Base-by-base conservation (phyloP, 2,329 filamentous ascomycete genomes). In the Mycosphaerella sp. region DNA sequence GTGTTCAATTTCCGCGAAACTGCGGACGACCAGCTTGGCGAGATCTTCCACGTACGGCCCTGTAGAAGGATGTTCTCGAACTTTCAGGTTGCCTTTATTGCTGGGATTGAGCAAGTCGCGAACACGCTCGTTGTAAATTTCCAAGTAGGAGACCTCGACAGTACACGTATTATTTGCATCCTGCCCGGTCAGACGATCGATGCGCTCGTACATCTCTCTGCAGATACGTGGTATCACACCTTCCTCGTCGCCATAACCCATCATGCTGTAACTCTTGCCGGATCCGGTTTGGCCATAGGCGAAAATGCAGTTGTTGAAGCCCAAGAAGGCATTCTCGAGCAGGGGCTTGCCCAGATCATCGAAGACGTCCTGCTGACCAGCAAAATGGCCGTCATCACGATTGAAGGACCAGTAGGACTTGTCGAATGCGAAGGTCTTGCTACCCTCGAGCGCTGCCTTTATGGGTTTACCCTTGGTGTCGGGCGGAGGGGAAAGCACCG, bases 231-330 rank as follows among this genome's bases (percentile, higher is more conserved):
- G 93, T 59, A 97, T 97, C 60, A 98, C 93, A 71, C 93, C 93
- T 54, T 90, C 82, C 68, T 98, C 92, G 66, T 92, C 86, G 51
- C 93, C 93, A 73, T 97, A 98, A 46, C 93, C 93, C 93, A 98
- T 98, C 92, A 98, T 98, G 32, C 91, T 96, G 73, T 98, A 98
- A 12, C 90, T 96, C 75, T 98, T 98, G 73, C 93, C 93, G 1
- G 93, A 97, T 63, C 93, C 93, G 1, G 93, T 98, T 76, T 98
- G 93, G 14, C 93, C 93, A 69, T 98, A 98, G 11, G 93, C 93
- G 70, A 98, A 98, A 68, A 98, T 98, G 78, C 93, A 98, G 73
- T 97, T 98, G 78, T 98, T 97, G 77, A 97, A 98, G 43, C 93
- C 93, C 67, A 92, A 84, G 69, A 98, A 98, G 14, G 93, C 93